Evolutionary conservation across 2,329 filamentous ascomycete species (phyloP).

Genomic region (Calonectria leucothoes): DNA sequence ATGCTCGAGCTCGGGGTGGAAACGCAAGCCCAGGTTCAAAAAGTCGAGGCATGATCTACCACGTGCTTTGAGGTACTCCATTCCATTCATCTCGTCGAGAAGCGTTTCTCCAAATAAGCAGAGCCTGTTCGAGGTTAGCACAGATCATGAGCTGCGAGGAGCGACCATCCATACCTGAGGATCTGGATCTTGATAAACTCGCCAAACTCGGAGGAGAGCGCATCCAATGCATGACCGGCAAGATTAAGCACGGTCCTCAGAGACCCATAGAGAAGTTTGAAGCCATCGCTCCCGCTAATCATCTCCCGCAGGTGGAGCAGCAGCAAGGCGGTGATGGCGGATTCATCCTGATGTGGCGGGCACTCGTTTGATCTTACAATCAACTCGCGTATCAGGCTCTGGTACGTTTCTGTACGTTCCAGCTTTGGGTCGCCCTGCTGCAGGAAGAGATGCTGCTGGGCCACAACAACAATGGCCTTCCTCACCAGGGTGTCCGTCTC

Average conservation of each 20-base stretch:
- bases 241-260: slow-evolving; percentile 30
- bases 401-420: slow-evolving; percentile 23
- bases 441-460: slow-evolving; percentile 35
- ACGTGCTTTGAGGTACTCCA: slow-evolving; percentile 35
- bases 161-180: slow-evolving; percentile 10
- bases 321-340: slow-evolving; percentile 32
- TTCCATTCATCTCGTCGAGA: slow-evolving; percentile 32
- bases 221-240: slow-evolving; percentile 8
- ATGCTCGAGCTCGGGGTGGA: slow-evolving; percentile 33
- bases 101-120: slow-evolving; percentile 37
- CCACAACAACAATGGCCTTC: slow-evolving; percentile 33
- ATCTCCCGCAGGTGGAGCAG: slow-evolving; percentile 36
- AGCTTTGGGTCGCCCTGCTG: slow-evolving; percentile 25
- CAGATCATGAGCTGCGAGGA: not conserved
- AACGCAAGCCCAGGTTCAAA: slow-evolving; percentile 33
- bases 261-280: slow-evolving; percentile 33
- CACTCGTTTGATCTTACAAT: slow-evolving; percentile 30
- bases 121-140: not conserved
- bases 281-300: slow-evolving; percentile 39
- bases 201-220: slow-evolving; percentile 22
- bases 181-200: slow-evolving; percentile 38
- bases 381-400: slow-evolving; percentile 28
- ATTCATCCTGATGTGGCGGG: slow-evolving; percentile 35
- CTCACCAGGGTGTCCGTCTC: slow-evolving; percentile 32
- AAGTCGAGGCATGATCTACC: slow-evolving; percentile 35